phyloP scores from a whole-genome alignment of 2,329 filamentous ascomycete genomes.

The Calonectria honghensis region DNA sequence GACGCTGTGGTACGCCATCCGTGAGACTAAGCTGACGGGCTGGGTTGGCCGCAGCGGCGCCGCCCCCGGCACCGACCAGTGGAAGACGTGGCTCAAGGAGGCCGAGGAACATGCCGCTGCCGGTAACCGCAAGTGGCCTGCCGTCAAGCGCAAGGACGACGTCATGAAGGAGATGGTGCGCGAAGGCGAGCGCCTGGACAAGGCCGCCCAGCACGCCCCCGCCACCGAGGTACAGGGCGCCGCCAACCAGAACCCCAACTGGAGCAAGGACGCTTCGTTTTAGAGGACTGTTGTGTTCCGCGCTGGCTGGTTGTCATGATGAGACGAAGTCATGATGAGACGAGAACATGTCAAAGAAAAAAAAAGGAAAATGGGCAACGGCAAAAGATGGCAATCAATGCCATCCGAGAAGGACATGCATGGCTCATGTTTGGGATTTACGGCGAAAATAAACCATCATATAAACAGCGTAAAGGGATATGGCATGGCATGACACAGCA shows the following conservation, averaged over 20 bases:
- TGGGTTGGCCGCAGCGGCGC: constrained; percentile 73
- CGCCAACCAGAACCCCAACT: constrained; percentile 41
- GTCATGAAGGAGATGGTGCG: constrained; percentile 64
- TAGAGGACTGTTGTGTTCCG: constrained; percentile 29
- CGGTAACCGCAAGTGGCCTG: constrained; percentile 63
- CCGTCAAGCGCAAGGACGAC: constrained; percentile 69
- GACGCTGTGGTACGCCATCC: constrained; percentile 76
- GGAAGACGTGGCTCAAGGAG: constrained; percentile 72
- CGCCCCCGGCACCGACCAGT: constrained; percentile 71
- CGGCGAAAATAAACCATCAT: not conserved
- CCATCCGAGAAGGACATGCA: not conserved
- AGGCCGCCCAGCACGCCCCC: constrained; percentile 57
- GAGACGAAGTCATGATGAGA: constrained; percentile 22
- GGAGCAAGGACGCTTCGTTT: constrained; percentile 53
- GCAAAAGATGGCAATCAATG: not conserved
- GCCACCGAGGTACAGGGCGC: constrained; percentile 52
- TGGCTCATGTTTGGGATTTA: not conserved
- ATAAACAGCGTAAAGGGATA: not conserved
- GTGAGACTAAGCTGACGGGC: constrained; percentile 69
- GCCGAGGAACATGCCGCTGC: constrained; percentile 64
- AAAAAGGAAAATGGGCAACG: not conserved
- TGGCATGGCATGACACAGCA: not conserved
- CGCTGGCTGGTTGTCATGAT: constrained; percentile 8
- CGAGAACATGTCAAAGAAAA: not conserved
- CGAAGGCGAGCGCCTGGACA: constrained; percentile 48